Evolutionary conservation across 2,329 filamentous ascomycete genomes (phyloP).

Genomic region (Exophiala xenobiotica): DNA sequence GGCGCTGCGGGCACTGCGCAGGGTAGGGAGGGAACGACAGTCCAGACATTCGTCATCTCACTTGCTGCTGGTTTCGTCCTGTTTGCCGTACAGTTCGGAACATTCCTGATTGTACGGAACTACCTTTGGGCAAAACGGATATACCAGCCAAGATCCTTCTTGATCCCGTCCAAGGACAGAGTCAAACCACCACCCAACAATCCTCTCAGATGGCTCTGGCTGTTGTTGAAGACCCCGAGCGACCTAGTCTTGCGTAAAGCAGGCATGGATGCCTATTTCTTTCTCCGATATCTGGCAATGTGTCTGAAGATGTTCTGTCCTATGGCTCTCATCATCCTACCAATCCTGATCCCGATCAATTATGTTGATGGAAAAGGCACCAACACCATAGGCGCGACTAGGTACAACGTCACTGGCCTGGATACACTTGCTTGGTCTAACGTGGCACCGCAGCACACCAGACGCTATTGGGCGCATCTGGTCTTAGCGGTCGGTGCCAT

Average conservation of each 20-base stretch:
- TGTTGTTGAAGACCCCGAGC: slow-evolving; percentile 32
- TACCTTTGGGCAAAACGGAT: slow-evolving; percentile 33
- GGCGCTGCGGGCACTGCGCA: slow-evolving; percentile 33
- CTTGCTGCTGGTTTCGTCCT: slow-evolving; percentile 33
- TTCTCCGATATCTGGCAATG: slow-evolving; percentile 32
- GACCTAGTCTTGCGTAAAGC: slow-evolving; percentile 22
- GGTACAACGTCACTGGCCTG: slow-evolving; percentile 34
- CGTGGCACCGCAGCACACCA: slow-evolving; percentile 31
- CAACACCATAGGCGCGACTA: slow-evolving; percentile 24
- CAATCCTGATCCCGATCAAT: slow-evolving; percentile 35
- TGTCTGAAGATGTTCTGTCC: slow-evolving; percentile 34
- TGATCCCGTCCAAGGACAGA: slow-evolving; percentile 33
- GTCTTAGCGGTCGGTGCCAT: slow-evolving; percentile 33
- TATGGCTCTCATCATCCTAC: slow-evolving; percentile 32
- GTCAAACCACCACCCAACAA: slow-evolving; percentile 32
- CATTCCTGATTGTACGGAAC: slow-evolving; percentile 31
- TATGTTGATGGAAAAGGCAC: slow-evolving; percentile 30
- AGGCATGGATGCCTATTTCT: slow-evolving; percentile 35
- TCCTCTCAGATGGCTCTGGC: slow-evolving; percentile 33
- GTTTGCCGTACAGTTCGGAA: slow-evolving; percentile 31
- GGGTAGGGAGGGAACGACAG: slow-evolving; percentile 31
- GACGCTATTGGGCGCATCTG: slow-evolving; percentile 37
- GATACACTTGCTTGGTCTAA: slow-evolving; percentile 36
- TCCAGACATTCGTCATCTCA: slow-evolving; percentile 33
- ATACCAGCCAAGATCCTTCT: slow-evolving; percentile 33